Evolutionary conservation across 2,329 filamentous ascomycete species (phyloP).

Genomic region (Paraphaeosphaeria sporulosa): DNA sequence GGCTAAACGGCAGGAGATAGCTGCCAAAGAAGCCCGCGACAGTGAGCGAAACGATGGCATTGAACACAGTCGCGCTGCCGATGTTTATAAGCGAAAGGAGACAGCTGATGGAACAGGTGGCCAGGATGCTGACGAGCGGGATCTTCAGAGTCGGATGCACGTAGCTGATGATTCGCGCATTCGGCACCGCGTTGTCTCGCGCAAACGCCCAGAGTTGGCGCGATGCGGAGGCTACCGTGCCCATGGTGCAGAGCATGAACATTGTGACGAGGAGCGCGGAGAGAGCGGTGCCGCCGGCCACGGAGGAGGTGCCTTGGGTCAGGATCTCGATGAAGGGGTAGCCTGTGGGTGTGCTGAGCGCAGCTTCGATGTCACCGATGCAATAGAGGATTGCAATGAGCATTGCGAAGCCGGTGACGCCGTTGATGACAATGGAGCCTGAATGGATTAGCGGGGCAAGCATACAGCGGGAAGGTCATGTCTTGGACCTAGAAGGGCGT

Average conservation of each 20-base stretch:
- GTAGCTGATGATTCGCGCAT: constrained; percentile 28
- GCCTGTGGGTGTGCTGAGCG: constrained; percentile 20
- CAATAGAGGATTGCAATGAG: constrained; percentile 40
- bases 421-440: constrained; percentile 31
- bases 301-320: constrained; percentile 15
- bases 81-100: constrained; percentile 57
- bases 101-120: constrained; percentile 39
- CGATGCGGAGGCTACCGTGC: constrained; percentile 39
- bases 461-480: constrained; percentile 36
- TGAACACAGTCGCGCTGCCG: constrained; percentile 32
- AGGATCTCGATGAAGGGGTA: constrained; percentile 54
- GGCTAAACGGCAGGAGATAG: constrained; percentile 13
- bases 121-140: background rate
- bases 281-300: constrained; percentile 52
- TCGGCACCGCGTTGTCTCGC: constrained; percentile 43
- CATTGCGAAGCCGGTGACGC: constrained; percentile 40
- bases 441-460: background rate
- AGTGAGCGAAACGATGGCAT: constrained; percentile 11
- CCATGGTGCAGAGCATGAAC: constrained; percentile 38
- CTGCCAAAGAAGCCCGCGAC: constrained; percentile 18
- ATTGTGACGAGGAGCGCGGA: constrained; percentile 27
- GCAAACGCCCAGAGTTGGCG: constrained; percentile 46
- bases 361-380: constrained; percentile 38
- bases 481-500: constrained; percentile 18
- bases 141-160: constrained; percentile 2